Evolutionary conservation across 2,329 filamentous ascomycete genomes (phyloP), one percentile per base, ranked within the genome.

Genomic region (Paradendryphiella salina): DNA sequence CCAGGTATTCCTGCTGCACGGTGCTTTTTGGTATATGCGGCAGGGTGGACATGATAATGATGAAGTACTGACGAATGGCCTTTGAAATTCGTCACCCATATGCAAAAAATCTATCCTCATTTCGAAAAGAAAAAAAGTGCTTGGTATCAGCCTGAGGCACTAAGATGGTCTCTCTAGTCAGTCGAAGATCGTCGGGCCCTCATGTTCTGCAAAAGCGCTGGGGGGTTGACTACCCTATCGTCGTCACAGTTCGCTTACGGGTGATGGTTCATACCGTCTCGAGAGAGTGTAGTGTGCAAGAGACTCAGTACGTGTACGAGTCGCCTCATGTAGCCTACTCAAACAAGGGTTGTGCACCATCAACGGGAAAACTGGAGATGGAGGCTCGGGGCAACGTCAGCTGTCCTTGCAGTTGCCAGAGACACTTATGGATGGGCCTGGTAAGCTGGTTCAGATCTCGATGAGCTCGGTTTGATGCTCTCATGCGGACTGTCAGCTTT

Each of bases 381-480:
- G 50, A 48, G 20, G 44, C 44, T 34, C 26, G 28, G 32, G 48
- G 50, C 44, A 29, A 52, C n/a, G 3, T 21, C 28, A 28, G 31
- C n/a, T 49, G 34, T 34, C 50, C 50, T 37, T 52, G 50, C 32
- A 39, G 15, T 33, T 48, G 23, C 23, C 23, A 26, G 23, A 10
- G 5, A 9, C 23, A 26, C 23, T 26, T 26, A 26, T 26, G 8
- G 21, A 9, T 26, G 23, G 23, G 23, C 10, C 23, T 26, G 23
- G 6, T 26, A 26, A 10, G 23, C 23, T 26, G 23, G 23, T 9
- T 10, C 23, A 10, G 23, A 26, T 26, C 23, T 26, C 23, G 23
- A 26, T 26, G 23, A 26, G 23, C 23, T 26, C 23, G 8, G 23
- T 26, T 9, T 26, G 2, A 26, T 26, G 23, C 8, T 26, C 7